Evolutionary conservation across 73 alveolate genomes (phyloP), one percentile per base, ranked within the genome.

Genomic region (Paramecium sexaurelia): DNA sequence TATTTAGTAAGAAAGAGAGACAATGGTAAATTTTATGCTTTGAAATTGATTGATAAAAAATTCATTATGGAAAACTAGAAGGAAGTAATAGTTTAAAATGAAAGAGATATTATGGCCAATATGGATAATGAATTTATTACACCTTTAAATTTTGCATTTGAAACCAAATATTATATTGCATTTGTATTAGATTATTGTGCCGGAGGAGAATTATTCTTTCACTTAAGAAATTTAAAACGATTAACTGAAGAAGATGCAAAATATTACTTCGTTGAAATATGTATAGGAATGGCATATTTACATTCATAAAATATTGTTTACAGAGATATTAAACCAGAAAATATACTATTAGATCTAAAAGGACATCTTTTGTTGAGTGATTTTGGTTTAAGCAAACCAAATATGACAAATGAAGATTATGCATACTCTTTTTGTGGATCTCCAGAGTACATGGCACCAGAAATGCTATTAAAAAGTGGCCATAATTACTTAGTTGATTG

Each of bases 321-420:
- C 55, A 85, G 98, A 78, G 98, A 95, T 40, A 83, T 95, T 4
- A 95, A 95, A 85, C 98, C 98, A 57, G 98, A 95, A 75, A 95
- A 95, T 71, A 92, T 95, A 17, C 86, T 95, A 8, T 78, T 93
- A 27, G 96, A 93, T 89, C 32, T 93, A 20, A 85, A 93, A 22
- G 96, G 96, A n/a, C 89, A 93, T 40, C 88, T 94, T 13, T 78
- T 55, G 51, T 43, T 91, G 27, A 92, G 95, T 43, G 96, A 93
- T 67, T 93, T 93, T 69, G 96, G 96, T 20, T 85, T 93, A 10
- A 82, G 95, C 29, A 90, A 89, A 55, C 75, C 88, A 7, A 71
- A 93, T 84, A 90, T 93, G 71, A 84, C 75, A 1, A 11, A 22
- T 19, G 69, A 89, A 66, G 93, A 92, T 22, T 73, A 67, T 20